Evolutionary conservation across 352 stramenopile species (phyloP).

Genomic region (Globisporangium rhizosaccharum): DNA sequence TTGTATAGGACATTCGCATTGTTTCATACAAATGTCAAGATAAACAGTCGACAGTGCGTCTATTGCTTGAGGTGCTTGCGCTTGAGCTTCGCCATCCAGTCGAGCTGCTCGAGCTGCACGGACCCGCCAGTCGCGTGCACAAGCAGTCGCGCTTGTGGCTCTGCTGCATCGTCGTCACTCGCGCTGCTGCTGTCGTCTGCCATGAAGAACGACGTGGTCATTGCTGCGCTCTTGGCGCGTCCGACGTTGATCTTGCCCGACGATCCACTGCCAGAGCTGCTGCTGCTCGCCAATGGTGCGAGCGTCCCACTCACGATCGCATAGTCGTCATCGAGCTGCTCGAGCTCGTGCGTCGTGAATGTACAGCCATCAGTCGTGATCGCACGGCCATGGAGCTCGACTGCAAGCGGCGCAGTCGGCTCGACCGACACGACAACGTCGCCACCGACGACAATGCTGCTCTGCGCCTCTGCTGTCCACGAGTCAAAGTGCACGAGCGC

Average conservation of each 20-base stretch:
- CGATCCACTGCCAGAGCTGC: neutral
- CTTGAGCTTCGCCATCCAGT: slow-evolving; percentile 83
- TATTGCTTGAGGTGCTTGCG: slow-evolving; percentile 42
- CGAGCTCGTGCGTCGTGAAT: slow-evolving; percentile 46
- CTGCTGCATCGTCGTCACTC: slow-evolving; percentile 1
- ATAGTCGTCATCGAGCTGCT: slow-evolving; percentile 76
- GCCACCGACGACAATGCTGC: slow-evolving; percentile 62
- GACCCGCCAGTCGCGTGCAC: slow-evolving; percentile 39
- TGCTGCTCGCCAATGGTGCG: slow-evolving; percentile 12
- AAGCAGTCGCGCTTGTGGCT: slow-evolving; percentile 24
- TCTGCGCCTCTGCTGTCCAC: slow-evolving; percentile 37
- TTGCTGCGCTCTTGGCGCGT: slow-evolving; percentile 55
- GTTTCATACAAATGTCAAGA: too few relatives aligned
- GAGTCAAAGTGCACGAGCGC: slow-evolving; percentile 71
- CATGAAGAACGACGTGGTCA: slow-evolving; percentile 82
- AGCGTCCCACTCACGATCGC: slow-evolving; percentile 57
- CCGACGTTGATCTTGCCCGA: slow-evolving; percentile 75
- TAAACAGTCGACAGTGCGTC: neutral
- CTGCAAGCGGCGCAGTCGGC: slow-evolving; percentile 40
- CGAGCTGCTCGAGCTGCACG: slow-evolving; percentile 50
- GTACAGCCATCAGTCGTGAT: slow-evolving; percentile 37
- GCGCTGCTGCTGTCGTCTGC: slow-evolving; percentile 15
- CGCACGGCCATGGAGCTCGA: slow-evolving; percentile 61
- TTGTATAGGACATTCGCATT: neutral
- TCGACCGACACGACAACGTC: slow-evolving; percentile 61